Base-by-base conservation (phyloP, 495 filamentous ascomycete genomes). In the Daldinia concentrica region DNA sequence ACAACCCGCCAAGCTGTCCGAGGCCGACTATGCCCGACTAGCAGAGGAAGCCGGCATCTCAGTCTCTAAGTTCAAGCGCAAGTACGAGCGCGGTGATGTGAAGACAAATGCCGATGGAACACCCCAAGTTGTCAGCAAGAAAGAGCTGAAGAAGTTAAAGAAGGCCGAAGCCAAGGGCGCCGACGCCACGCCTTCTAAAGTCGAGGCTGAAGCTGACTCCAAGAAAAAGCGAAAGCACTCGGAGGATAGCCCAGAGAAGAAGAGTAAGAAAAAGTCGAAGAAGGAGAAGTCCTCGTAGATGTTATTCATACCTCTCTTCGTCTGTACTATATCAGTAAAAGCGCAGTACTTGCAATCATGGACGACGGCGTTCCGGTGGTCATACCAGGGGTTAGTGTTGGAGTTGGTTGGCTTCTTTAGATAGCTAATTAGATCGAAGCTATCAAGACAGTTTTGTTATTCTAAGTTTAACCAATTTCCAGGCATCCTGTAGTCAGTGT, bases 111-210 rank as follows among this genome's bases (percentile, higher is more conserved):
- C 79, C 7, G 84, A 86, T 50, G 89, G 89, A 37, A 88, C 82
- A 61, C 88, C 89, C 8, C 79, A 84, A 59, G 77, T 89, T n/a
- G 64, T 89, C 66, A 90, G 86, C 79, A 91, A 92, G 84, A 93
- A 93, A 81, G 90, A 90, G 60, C 77, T 91, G 66, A 93, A 93
- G 86, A 91, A 90, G 82, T 83, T 86, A 67, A 89, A 88, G 86
- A 91, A 90, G 81, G 84, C 84, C 22, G 84, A 84, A 70, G 86
- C 87, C 76, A 89, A 90, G 74, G 61, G 73, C 66, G 54, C 68
- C 63, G 75, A 59, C 12, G 34, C 62, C 43, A 61, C 61, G 57
- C 55, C 54, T 24, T 48, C 43, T 24, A 48, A 48, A 24, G 43
- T 12, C 34, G 32, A 59, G 24, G 57, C 56, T 54, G 64, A 77